Conservation (phyloP, 2,329 filamentous ascomycete genomes). For the Diaporthe destruens region DNA sequence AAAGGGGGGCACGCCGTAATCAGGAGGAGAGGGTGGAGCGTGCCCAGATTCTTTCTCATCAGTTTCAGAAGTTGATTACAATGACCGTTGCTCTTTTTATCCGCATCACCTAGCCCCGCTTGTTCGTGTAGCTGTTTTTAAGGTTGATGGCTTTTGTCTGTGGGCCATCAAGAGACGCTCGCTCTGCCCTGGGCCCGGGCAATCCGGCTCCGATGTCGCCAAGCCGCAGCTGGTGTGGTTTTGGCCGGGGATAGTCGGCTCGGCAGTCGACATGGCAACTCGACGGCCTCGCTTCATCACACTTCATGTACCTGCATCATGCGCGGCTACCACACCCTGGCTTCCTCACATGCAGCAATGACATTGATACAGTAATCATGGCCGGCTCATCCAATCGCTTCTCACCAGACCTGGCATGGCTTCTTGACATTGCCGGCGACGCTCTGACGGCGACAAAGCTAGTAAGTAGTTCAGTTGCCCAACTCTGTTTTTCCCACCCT, state of each 20-base stretch:
- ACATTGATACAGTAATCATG: background rate
- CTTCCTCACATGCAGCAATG: too few relatives aligned
- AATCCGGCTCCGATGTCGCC: slow-evolving; percentile 6
- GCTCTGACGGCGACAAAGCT: slow-evolving; percentile 23
- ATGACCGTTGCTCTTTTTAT: background rate
- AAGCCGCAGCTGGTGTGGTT: background rate
- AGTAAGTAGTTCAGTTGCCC: background rate
- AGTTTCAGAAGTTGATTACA: background rate
- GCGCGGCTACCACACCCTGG: background rate
- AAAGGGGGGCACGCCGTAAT: background rate
- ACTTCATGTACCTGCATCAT: background rate
- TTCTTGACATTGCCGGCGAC: slow-evolving; percentile 18
- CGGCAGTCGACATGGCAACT: too few relatives aligned
- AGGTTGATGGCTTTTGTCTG: fast-evolving
- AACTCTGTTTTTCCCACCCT: too few relatives aligned
- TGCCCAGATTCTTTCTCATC: background rate
- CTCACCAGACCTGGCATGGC: background rate
- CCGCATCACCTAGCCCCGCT: too few relatives aligned
- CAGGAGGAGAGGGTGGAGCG: background rate
- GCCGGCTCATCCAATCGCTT: background rate
- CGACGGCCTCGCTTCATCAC: too few relatives aligned
- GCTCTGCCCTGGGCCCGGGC: background rate
- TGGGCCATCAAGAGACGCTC: background rate
- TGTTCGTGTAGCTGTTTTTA: background rate
- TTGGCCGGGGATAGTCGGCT: background rate